Percentiles rank a stretch among this genome's conserved stretches.
phyloP scores from a whole-genome alignment of 768 basidiomycete genomes.

The Lactifluus hygrophoroides region DNA sequence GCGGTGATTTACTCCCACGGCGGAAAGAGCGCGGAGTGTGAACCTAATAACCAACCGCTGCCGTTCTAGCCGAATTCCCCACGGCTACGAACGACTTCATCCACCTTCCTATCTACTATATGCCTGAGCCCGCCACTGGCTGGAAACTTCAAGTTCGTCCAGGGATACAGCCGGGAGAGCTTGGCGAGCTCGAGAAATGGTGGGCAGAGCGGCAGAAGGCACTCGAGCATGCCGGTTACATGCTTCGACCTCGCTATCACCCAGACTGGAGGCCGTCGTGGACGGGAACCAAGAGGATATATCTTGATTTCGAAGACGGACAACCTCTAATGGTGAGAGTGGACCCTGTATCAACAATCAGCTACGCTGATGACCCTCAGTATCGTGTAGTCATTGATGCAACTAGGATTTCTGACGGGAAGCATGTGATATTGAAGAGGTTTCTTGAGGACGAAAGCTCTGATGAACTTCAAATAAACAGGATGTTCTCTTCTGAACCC shows the following conservation, averaged over 20 bases:
- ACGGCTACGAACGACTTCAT: too few relatives aligned
- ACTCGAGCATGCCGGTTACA: not conserved
- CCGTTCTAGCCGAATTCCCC: too few relatives aligned
- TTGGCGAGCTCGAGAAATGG: not conserved
- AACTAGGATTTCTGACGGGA: not conserved
- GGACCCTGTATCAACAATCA: not conserved
- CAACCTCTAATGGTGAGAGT: slow-evolving; percentile 5
- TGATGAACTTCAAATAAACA: slow-evolving; percentile 8
- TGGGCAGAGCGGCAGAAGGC: not conserved
- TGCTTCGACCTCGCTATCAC: not conserved
- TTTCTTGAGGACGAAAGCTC: not conserved
- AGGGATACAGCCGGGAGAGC: not conserved
- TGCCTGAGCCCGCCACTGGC: not conserved
- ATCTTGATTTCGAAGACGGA: not conserved
- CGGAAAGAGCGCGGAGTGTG: too few relatives aligned
- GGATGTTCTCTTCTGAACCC: not conserved
- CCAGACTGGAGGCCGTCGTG: not conserved
- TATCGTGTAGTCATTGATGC: not conserved
- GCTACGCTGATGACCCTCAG: not conserved
- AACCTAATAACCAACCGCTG: too few relatives aligned
- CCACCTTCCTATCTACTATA: not conserved
- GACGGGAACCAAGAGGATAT: not conserved
- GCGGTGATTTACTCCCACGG: too few relatives aligned
- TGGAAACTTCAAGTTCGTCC: not conserved
- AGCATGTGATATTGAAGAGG: slow-evolving; percentile 1